Evolutionary conservation across 2,329 filamentous ascomycete species (phyloP), one percentile per base, ranked within the genome.

Genomic region (Pestalotiopsis fici): DNA sequence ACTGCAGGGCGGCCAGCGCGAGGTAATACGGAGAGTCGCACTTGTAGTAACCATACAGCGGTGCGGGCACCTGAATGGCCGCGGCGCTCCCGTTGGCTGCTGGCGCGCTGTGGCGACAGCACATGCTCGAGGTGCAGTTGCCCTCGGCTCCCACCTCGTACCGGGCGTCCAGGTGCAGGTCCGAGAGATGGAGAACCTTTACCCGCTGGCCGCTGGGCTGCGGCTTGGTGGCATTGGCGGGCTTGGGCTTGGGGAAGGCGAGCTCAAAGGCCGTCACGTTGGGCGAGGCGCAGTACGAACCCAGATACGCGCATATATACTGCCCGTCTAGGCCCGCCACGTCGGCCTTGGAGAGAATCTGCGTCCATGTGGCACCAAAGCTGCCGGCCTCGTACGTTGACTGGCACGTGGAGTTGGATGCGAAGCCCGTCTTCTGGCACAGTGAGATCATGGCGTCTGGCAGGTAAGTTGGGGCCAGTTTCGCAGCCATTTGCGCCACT

Each of bases 11-110:
- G 9, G 86, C 85, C 5, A 88, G 78, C 12, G 82, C 85, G 6
- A 90, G 79, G 65, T 86, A 87, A 69, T 88, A 88, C 1, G 87
- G 87, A 7, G 86, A 86, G 72, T 89, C 87, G 71, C 87, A 89
- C 21, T 79, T 78, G 75, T 83, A 89, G 25, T 83, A 80, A 3
- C 87, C 87, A 72, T 86, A 89, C 0, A 85, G 75, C 2, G 86
- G 82, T 9, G 87, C 86, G 3, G 86, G 80, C 57, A 85, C 74
- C 79, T 59, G 83, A 79, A 71, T 83, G 69, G 12, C 79, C 69
- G 55, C 83, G 72, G 64, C 80, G 68, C 31, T 77, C 73, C 54
- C 72, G 62, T 78, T 74, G 1, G 79, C 75, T 4, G 74, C 71
- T 4, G 77, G 69, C 27, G 85, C 81, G 23, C 75, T 75, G 55